These are phyloP conservation scores for Chernovozyma sophiae-reginae DNA, from an alignment of 1,139 yeast genomes.

Conservation along the genomic window DNA sequence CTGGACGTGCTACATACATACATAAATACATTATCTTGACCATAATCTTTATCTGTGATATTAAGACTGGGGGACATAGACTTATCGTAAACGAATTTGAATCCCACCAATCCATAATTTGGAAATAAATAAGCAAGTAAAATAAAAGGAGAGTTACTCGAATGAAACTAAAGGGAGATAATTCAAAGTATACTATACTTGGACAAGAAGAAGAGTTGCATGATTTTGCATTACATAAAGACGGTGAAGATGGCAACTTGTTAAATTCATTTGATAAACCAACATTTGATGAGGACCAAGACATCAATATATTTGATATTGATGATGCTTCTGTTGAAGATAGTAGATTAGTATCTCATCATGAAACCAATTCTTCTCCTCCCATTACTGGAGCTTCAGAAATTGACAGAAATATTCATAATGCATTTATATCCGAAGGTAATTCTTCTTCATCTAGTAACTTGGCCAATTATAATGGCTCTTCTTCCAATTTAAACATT, in stretches of 20 bases:
- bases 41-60: no score
- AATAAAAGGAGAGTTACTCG: no score
- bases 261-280: constrained; percentile 9
- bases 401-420: constrained; percentile 15
- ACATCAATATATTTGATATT: constrained; percentile 1
- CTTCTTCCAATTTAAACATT: neutral
- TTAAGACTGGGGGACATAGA: no score
- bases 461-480: neutral
- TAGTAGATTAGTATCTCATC: constrained; percentile 1
- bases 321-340: neutral
- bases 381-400: constrained; percentile 3
- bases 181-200: neutral
- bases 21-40: no score
- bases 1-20: no score
- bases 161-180: no score
- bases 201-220: neutral
- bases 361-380: neutral
- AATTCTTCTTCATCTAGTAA: neutral
- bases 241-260: constrained; percentile 1
- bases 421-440: constrained; percentile 12
- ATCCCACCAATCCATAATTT: no score
- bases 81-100: no score
- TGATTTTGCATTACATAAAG: neutral
- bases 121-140: no score
- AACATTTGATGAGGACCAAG: constrained; percentile 3